phyloP scores from a whole-genome alignment of 108 stramenopile genomes.

The Bacterosira constricta region DNA sequence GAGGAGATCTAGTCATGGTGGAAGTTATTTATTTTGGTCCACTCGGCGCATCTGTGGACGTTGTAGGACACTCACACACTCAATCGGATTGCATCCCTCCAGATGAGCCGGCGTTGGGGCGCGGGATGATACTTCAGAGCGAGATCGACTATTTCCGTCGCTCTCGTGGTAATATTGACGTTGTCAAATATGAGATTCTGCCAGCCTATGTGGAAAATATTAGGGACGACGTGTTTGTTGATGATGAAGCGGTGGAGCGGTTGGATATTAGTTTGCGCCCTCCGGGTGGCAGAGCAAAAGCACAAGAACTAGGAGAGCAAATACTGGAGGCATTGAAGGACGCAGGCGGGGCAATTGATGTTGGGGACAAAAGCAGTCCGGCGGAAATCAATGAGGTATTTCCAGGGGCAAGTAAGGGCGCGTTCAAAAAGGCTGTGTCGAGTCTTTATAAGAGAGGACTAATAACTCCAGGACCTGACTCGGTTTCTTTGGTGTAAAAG shows the following conservation, averaged over 20 bases:
- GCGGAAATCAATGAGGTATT: slow-evolving; percentile 69
- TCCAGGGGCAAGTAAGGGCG: slow-evolving; percentile 65
- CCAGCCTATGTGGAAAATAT: slow-evolving; percentile 77
- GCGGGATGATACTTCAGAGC: slow-evolving; percentile 72
- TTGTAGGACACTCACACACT: slow-evolving; percentile 66
- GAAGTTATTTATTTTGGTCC: slow-evolving; percentile 81
- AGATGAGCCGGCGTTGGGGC: slow-evolving; percentile 66
- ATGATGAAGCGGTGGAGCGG: slow-evolving; percentile 50
- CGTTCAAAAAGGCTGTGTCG: slow-evolving; percentile 66
- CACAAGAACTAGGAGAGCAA: slow-evolving; percentile 48
- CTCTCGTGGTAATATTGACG: slow-evolving; percentile 66
- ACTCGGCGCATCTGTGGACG: slow-evolving; percentile 75
- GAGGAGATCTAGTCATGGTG: slow-evolving; percentile 72
- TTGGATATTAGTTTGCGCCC: slow-evolving; percentile 69
- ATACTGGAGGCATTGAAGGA: slow-evolving; percentile 64
- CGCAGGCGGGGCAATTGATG: slow-evolving; percentile 41
- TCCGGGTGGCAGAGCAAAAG: slow-evolving; percentile 77
- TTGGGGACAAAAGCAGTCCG: slow-evolving; percentile 83
- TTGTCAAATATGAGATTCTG: slow-evolving; percentile 75
- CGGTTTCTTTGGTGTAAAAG: slow-evolving; percentile 43
- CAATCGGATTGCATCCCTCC: slow-evolving; percentile 58
- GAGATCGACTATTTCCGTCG: slow-evolving; percentile 81
- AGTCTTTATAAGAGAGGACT: slow-evolving; percentile 68
- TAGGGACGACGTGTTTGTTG: slow-evolving; percentile 51
- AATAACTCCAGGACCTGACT: slow-evolving; percentile 56